Base-by-base conservation (phyloP, 177 flowering plant genomes). In the Telopea speciosissima region DNA sequence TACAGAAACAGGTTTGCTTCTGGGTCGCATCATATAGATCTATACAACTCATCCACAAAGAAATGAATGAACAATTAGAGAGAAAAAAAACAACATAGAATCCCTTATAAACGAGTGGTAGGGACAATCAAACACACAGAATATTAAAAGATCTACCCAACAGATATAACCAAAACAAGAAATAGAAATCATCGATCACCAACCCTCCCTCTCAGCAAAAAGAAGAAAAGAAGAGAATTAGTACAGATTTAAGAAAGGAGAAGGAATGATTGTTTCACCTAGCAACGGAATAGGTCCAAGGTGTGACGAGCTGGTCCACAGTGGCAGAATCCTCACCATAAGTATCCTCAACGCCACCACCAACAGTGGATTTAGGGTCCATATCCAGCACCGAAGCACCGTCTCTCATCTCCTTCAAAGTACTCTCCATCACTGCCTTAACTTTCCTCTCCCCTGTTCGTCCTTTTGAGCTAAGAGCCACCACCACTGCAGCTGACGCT, bases 281-380 rank as follows among this genome's bases (percentile, higher is more conserved):
- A 21, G 96, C 96, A 64, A 90, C 86, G 9, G 90, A 85, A 81
- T 79, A 19, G 31, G 92, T 83, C 96, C 96, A 89, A 0, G 97
- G 97, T 10, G 97, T 92, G 71, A 90, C 85, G 40, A 81, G 80
- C 76, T 85, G 91, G 60, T 90, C 92, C 81, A 88, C 88, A 8
- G 92, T 87, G 74, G 96, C 96, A 5, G 70, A 70, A 78, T 92
- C 96, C 82, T 90, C 96, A 24, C 92, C 96, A 79, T 90, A 92
- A 16, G 84, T 78, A 62, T 92, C 97, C 77, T 80, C 81, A 66
- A 89, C 97, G 28, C 94, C 97, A 44, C 97, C 93, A 17, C 83
- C 88, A 22, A 89, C 89, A 72, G 84, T 78, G 77, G 92, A 75
- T 70, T 73, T 78, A 12, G 83, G 67, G 44, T 75, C 83, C 68